phyloP scores from a whole-genome alignment of 176 grass and related monocot genomes.

The Aechmea fasciata region DNA sequence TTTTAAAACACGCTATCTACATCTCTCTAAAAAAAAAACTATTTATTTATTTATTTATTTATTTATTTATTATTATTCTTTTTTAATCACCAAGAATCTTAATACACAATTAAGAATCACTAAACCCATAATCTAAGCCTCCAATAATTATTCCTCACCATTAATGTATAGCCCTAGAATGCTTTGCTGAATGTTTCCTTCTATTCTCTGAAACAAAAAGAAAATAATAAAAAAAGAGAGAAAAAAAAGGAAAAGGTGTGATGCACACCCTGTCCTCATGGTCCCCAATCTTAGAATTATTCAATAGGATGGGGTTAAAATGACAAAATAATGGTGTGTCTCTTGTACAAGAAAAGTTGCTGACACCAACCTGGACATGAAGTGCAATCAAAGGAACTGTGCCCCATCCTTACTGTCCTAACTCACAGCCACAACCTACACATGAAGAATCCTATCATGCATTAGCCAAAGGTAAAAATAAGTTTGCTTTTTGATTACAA shows the following conservation, averaged over 20 bases:
- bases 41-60: neutral
- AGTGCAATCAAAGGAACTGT: constrained; percentile 2
- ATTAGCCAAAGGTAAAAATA: neutral
- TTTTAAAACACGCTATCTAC: no score
- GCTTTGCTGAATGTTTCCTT: neutral
- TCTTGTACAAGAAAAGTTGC: neutral
- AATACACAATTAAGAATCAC: neutral
- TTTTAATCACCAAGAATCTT: neutral
- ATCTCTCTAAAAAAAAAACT: no score
- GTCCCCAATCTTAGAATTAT: neutral
- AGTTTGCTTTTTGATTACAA: neutral
- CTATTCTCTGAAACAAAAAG: neutral
- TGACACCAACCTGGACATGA: constrained; percentile 13
- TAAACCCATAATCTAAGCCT: neutral
- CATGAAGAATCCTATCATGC: neutral
- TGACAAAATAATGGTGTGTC: neutral
- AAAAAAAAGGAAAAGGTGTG: neutral
- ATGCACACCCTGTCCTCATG: constrained; percentile 12
- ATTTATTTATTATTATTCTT: neutral
- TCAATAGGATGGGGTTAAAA: neutral
- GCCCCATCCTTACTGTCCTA: constrained; percentile 1
- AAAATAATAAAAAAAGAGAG: neutral
- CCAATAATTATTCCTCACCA: neutral
- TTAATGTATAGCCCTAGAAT: neutral
- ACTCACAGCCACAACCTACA: neutral